Percentiles rank a stretch among this genome's conserved stretches.
Conservation (phyloP, 148 eudicot genomes). For the Heliamphora exappendiculata region DNA sequence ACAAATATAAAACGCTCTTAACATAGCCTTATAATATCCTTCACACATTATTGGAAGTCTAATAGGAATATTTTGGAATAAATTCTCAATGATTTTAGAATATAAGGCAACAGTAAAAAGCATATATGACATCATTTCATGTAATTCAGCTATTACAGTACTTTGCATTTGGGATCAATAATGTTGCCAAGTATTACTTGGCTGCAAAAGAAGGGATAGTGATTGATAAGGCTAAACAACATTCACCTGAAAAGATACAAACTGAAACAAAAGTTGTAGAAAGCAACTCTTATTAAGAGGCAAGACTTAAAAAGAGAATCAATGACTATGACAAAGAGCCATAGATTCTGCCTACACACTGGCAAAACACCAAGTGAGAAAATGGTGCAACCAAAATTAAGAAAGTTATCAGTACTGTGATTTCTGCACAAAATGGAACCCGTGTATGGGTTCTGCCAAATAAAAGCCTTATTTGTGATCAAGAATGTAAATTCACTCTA, state of each 20-base stretch:
- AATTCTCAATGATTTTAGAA: too few species aligned
- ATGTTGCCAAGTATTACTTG: too few species aligned
- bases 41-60: too few species aligned
- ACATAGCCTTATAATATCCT: too few species aligned
- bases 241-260: not conserved
- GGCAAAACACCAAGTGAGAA: not conserved
- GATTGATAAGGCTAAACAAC: too few species aligned
- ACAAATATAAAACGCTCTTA: too few species aligned
- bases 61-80: too few species aligned
- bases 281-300: not conserved
- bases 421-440: not conserved
- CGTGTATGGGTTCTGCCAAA: not conserved
- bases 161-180: too few species aligned
- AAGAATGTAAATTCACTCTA: not conserved
- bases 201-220: too few species aligned
- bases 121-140: too few species aligned
- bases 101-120: not conserved
- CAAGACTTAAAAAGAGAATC: not conserved
- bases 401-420: not conserved
- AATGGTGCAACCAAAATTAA: not conserved
- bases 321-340: not conserved
- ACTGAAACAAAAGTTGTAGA: not conserved
- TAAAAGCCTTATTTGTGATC: not conserved
- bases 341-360: not conserved
- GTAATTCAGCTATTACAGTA: too few species aligned